Conservation (phyloP, 2,329 filamentous ascomycete genomes). For the Microdochium bolleyi region DNA sequence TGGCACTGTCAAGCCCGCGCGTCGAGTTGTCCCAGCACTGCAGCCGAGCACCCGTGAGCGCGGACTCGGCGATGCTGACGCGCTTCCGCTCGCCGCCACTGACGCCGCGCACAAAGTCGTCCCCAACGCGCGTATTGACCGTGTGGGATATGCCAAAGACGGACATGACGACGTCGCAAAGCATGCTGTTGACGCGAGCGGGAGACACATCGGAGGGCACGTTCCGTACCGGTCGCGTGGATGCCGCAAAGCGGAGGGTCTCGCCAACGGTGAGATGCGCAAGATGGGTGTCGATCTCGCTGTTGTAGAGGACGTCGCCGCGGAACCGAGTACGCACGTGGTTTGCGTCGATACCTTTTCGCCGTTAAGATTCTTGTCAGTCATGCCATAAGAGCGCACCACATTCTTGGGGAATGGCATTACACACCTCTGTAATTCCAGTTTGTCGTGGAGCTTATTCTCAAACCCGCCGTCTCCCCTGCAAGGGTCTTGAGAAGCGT, state of each 20-base stretch:
- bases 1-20: constrained; percentile 57
- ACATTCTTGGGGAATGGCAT: not conserved
- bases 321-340: constrained; percentile 13
- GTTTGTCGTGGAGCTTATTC: not conserved
- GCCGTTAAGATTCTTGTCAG: too few relatives aligned
- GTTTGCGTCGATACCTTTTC: not conserved
- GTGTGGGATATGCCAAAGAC: constrained; percentile 58
- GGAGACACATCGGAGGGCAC: constrained; percentile 47
- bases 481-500: constrained; percentile 1
- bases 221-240: constrained; percentile 52
- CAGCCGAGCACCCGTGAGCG: constrained; percentile 49
- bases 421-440: not conserved
- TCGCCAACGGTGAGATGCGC: constrained; percentile 56
- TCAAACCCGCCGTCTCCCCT: not conserved
- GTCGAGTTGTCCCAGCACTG: constrained; percentile 64
- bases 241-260: constrained; percentile 55
- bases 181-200: not conserved
- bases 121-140: constrained; percentile 57
- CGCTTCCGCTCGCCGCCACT: constrained; percentile 63
- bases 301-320: constrained; percentile 55
- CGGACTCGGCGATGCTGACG: constrained; percentile 58
- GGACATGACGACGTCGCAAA: constrained; percentile 38
- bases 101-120: constrained; percentile 58
- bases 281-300: constrained; percentile 57
- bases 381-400: too few relatives aligned